Evolutionary conservation across 2,329 filamentous ascomycete species (phyloP).

Genomic region (Talaromyces sp.): DNA sequence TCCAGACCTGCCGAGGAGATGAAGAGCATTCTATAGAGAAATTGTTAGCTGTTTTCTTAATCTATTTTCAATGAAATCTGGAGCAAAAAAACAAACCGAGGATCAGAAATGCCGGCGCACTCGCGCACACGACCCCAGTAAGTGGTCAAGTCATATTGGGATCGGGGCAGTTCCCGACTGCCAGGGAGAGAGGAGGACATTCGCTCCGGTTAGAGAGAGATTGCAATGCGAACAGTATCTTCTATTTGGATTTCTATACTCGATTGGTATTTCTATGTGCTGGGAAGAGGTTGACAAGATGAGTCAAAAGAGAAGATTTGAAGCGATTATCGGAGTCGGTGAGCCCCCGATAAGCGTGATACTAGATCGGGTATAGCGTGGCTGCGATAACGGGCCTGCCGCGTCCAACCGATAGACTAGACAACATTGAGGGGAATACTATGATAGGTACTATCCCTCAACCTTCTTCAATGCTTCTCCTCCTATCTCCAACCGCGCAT

Average conservation of each 20-base stretch:
- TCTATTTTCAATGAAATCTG: no score
- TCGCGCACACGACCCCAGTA: slow-evolving; percentile 95
- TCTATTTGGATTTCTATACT: no score
- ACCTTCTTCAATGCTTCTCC: slow-evolving; percentile 13
- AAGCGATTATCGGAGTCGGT: slow-evolving; percentile 30
- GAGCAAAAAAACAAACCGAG: slow-evolving; percentile 58
- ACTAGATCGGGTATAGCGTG: slow-evolving; percentile 3
- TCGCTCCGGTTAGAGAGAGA: no score
- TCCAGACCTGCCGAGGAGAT: slow-evolving; percentile 74
- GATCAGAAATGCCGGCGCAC: slow-evolving; percentile 83
- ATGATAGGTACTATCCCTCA: slow-evolving; percentile 4
- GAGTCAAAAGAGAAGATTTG: slow-evolving; percentile 18
- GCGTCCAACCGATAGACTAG: background rate
- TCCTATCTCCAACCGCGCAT: slow-evolving; percentile 1
- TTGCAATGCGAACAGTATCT: no score
- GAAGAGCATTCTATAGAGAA: slow-evolving; percentile 72
- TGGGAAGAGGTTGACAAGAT: background rate
- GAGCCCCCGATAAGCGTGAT: slow-evolving; percentile 18
- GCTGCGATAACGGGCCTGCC: background rate
- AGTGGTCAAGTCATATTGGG: slow-evolving; percentile 84
- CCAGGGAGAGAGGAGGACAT: slow-evolving; percentile 62
- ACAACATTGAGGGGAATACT: background rate
- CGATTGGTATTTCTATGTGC: background rate
- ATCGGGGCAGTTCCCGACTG: slow-evolving; percentile 77
- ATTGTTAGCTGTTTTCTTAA: no score